phyloP scores from a whole-genome alignment of 345 rosid genomes.

The Leavenworthia alabamica region DNA sequence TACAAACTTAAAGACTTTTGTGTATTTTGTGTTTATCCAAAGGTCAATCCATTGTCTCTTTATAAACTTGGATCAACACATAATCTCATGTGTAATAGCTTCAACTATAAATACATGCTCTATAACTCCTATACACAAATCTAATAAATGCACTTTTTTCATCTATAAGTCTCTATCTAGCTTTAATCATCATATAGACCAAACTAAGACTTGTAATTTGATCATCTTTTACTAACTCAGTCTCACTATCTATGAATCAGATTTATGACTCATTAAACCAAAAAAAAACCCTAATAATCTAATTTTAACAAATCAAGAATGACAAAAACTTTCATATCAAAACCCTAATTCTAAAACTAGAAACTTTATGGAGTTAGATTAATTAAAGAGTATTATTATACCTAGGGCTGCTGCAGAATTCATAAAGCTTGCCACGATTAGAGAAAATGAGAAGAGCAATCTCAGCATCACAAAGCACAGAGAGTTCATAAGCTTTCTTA shows the following conservation, averaged over 20 bases:
- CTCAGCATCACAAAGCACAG: slow-evolving; percentile 40
- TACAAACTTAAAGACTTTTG: slow-evolving; percentile 18
- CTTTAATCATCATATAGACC: slow-evolving; percentile 20
- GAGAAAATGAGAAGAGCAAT: slow-evolving; percentile 64
- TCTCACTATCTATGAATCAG: slow-evolving; percentile 7
- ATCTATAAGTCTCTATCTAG: neutral
- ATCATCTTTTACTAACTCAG: slow-evolving; percentile 2
- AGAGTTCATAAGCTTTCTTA: slow-evolving; percentile 36
- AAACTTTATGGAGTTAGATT: neutral
- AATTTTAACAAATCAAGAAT: slow-evolving; percentile 2
- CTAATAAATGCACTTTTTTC: slow-evolving; percentile 2
- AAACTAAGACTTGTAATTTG: slow-evolving; percentile 1
- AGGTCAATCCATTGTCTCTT: slow-evolving; percentile 23
- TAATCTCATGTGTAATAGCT: slow-evolving; percentile 25
- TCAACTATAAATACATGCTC: neutral
- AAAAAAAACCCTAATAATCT: slow-evolving; percentile 12
- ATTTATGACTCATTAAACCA: neutral
- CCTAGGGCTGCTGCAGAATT: slow-evolving; percentile 55
- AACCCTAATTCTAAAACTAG: slow-evolving; percentile 15
- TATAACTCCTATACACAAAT: slow-evolving; percentile 5
- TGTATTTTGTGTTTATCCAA: slow-evolving; percentile 23
- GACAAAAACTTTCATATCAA: neutral
- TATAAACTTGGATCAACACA: slow-evolving; percentile 22
- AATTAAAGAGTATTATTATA: slow-evolving; percentile 12
- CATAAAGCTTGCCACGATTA: slow-evolving; percentile 56